Base-by-base conservation (phyloP, 148 eudicot genomes). In the Hydrangea macrophylla region DNA sequence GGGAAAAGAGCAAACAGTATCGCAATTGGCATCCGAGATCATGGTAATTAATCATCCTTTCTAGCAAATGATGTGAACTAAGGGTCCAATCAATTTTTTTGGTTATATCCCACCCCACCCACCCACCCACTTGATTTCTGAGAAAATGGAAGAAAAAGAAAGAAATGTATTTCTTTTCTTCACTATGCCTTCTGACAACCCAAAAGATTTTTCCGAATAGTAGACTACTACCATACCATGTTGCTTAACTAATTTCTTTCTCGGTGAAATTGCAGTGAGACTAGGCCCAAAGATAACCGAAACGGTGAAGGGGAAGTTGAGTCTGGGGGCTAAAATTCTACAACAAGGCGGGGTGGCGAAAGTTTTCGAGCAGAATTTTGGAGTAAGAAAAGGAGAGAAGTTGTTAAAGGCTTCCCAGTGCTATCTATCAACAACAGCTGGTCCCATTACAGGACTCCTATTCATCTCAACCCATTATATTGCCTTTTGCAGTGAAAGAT, bases 381-480 rank as follows among this genome's bases (percentile, higher is more conserved):
- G 70, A 40, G 64, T 77, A 9, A 73, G 51, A 31, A 69, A 81
- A 50, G 85, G 75, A 45, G 85, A 86, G 65, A 70, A 71, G 60
- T 53, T 83, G 54, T 24, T 83, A 12, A 83, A 79, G 76, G 85
- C 80, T 70, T 81, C 76, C 18, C 80, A 77, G 32, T 82, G 88
- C 64, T 71, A 79, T 36, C 61, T 87, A 40, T 84, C 58, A 11
- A 86, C 91, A 0, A 83, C 84, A 9, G 82, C 81, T 12, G 91
- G 91, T 28, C 84, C 88, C 1, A 76, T 84, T 1, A 71, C 82
- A 0, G 84, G 88, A 24, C 64, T 71, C 45, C 74, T 84, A 35
- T 86, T 84, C 55, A 71, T 86, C 55, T 78, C 92, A 9, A 75
- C 83, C 0, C 71, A 78, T 9, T 80, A 72, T 55, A 55, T 87